Percentiles rank a stretch among this genome's conserved stretches.
phyloP scores from a whole-genome alignment of 1,139 yeast species.

The Barnettozyma hawaiiensis region DNA sequence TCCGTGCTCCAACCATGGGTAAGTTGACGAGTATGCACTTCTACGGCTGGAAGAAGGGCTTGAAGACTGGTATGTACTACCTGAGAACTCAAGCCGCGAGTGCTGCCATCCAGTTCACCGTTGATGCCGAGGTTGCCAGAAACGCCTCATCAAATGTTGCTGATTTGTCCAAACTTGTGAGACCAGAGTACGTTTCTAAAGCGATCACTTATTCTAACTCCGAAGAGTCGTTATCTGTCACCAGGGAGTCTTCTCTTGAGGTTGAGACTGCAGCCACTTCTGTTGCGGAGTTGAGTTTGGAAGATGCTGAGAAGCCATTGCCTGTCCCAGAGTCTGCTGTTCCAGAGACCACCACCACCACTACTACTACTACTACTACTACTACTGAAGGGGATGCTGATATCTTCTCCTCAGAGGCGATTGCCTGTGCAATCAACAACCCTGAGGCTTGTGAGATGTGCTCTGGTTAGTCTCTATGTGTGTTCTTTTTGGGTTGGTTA shows the following conservation, averaged over 20 bases:
- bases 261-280: slow-evolving; percentile 28
- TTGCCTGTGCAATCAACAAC: slow-evolving; percentile 95
- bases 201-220: slow-evolving; percentile 25
- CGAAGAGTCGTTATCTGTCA: slow-evolving; percentile 21
- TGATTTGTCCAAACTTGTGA: slow-evolving; percentile 47
- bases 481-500: not conserved
- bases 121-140: slow-evolving; percentile 46
- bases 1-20: slow-evolving; percentile 87
- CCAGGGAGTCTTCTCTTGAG: slow-evolving; percentile 15
- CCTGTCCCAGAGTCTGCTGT: slow-evolving; percentile 25
- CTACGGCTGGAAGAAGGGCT: slow-evolving; percentile 95
- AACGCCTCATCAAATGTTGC: slow-evolving; percentile 50
- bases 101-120: slow-evolving; percentile 89
- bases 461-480: slow-evolving; percentile 58
- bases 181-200: slow-evolving; percentile 45
- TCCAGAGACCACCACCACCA: no score
- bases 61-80: slow-evolving; percentile 97
- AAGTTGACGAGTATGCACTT: slow-evolving; percentile 95
- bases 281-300: slow-evolving; percentile 28
- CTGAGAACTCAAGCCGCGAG: slow-evolving; percentile 94
- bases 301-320: slow-evolving; percentile 24
- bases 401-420: slow-evolving; percentile 85
- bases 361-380: slow-evolving; percentile 19
- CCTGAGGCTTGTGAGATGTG: slow-evolving; percentile 99
- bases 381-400: slow-evolving; percentile 39